Evolutionary conservation across 164 flowering plant genomes (phyloP), one percentile per base, ranked within the genome.

Genomic region (Santalum album): DNA sequence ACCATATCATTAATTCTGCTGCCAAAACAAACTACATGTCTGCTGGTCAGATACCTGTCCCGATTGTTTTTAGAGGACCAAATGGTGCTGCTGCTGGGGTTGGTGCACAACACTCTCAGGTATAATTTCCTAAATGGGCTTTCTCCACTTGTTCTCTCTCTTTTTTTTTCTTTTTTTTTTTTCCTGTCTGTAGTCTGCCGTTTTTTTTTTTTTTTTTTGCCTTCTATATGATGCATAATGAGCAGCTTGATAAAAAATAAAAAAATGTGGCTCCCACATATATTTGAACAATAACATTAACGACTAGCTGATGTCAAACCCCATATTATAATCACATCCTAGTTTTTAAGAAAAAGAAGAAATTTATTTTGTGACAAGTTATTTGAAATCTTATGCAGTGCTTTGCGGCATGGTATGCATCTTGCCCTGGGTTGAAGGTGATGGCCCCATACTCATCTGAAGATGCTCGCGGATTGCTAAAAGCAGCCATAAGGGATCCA

Each of bases 51-150:
- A 75, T 94, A 51, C 29, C 62, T 36, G 99, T 90, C 14, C 97
- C 99, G 12, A 87, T 94, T 63, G 99, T 90, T 56, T 94, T 94
- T 56, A 82, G 99, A 75, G 99, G 96, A 29, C 97, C 97, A 46
- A 94, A 94, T 77, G 97, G 99, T 52, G 95, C 96, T 63, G 99
- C 99, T 60, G 90, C 97, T 60, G 99, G 99, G 61, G 99, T 94
- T 76, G 99, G 92, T 67, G 99, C 99, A 25, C 99, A 94, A 59
- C 99, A 94, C 66, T 94, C 97, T 19, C 99, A 90, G 77, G 99
- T 90, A 59, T 53, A 38, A 43, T 43, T 43, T 16, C 21, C 14
- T 5, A 43, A 12, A 12, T 43, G 7, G n/a, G 5, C 12, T 43
- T 43, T 12, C 19, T 43, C 19, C 34, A 16, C 47, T 43, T 43